phyloP scores from a whole-genome alignment of 306 rosid genomes.

The Erythrophleum fordii region DNA sequence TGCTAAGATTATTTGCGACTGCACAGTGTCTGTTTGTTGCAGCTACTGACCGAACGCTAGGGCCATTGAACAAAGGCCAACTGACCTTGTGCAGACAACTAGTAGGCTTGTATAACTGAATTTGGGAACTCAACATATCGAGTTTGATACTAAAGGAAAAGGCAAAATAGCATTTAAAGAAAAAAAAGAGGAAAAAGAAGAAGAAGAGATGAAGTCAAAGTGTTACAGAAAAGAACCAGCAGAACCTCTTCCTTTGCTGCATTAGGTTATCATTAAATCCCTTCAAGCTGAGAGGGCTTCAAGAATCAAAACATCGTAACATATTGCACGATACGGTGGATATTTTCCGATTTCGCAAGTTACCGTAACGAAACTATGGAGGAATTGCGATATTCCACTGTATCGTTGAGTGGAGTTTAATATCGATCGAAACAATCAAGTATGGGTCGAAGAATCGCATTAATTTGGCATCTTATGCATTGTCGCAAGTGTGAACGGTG shows the following conservation, averaged over 20 bases:
- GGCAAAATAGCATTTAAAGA: neutral
- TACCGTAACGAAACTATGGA: neutral
- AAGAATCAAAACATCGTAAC: neutral
- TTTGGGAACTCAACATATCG: conserved; percentile 47
- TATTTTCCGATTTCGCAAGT: neutral
- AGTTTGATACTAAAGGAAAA: neutral
- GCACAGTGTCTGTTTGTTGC: conserved; percentile 26
- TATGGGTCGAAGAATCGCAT: no score
- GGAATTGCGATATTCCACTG: neutral
- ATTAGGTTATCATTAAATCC: no score
- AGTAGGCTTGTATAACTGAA: conserved; percentile 38
- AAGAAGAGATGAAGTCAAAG: neutral
- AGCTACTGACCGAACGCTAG: conserved; percentile 14
- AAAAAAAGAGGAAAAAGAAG: neutral
- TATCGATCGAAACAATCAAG: no score
- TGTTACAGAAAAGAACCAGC: neutral
- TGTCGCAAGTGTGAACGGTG: no score
- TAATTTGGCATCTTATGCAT: no score
- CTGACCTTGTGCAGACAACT: conserved; percentile 32
- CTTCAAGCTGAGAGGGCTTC: no score
- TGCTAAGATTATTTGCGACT: conserved; percentile 2
- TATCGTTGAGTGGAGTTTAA: neutral
- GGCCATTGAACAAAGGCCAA: conserved; percentile 24
- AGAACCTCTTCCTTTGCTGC: neutral
- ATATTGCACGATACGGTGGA: neutral